Percentiles rank a stretch among this genome's conserved stretches.
Evolutionary conservation across 2,329 filamentous ascomycete genomes (phyloP).

Genomic region (Colletotrichum sublineola): DNA sequence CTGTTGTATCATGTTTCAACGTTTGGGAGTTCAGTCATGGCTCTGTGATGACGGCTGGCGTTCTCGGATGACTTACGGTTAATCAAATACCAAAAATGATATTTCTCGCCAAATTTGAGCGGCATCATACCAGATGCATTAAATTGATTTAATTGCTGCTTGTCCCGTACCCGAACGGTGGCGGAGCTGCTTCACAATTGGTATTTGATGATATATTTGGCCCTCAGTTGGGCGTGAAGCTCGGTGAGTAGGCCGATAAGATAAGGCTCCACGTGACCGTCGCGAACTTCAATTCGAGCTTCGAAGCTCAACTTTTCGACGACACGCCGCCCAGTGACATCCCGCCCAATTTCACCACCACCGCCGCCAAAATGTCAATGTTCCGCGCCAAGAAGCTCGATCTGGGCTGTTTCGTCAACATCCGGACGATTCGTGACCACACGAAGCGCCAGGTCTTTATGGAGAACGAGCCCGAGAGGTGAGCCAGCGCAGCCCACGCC

Average conservation of each 20-base stretch:
- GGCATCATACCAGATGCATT: background rate
- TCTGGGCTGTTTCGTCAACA: constrained; percentile 88
- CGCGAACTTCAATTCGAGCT: constrained; percentile 21
- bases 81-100: constrained; percentile 39
- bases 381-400: constrained; percentile 93
- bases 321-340: constrained; percentile 13
- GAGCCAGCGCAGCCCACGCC: constrained; percentile 42
- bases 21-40: constrained; percentile 27
- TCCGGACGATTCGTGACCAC: constrained; percentile 90
- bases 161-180: background rate
- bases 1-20: constrained; percentile 35
- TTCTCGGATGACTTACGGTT: constrained; percentile 27
- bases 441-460: constrained; percentile 96
- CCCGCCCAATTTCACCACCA: constrained; percentile 7
- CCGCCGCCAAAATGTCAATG: constrained; percentile 75
- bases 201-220: background rate
- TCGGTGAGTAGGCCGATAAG: constrained; percentile 9
- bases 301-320: constrained; percentile 18
- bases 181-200: background rate
- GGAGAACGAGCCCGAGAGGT: constrained; percentile 90
- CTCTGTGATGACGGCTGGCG: constrained; percentile 35
- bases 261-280: constrained; percentile 24
- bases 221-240: background rate
- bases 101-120: background rate
- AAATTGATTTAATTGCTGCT: background rate